Percentiles rank a stretch among this genome's conserved stretches.
Conservation (phyloP, 148 eudicot genomes). For the Rhododendron simsii region DNA sequence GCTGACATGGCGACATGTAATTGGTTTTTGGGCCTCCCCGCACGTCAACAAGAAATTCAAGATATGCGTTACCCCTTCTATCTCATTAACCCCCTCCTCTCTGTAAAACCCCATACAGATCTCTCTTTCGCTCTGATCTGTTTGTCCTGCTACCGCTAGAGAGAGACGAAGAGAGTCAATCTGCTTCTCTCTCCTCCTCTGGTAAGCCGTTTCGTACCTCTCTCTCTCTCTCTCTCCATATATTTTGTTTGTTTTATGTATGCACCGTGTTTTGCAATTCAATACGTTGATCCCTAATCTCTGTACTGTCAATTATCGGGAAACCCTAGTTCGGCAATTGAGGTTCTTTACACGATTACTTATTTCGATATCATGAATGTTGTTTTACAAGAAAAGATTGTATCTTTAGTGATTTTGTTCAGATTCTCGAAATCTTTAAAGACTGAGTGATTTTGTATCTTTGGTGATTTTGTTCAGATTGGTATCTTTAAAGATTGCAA, state of each 20-base stretch:
- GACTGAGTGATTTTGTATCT: background rate
- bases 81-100: background rate
- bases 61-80: background rate
- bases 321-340: background rate
- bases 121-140: slow-evolving; percentile 15
- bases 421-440: background rate
- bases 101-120: background rate
- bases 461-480: background rate
- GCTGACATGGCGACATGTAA: background rate
- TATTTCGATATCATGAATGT: background rate
- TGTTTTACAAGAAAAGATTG: background rate
- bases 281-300: background rate
- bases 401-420: background rate
- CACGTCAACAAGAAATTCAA: background rate
- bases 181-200: background rate
- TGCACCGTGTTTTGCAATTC: background rate
- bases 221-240: slow-evolving; percentile 21
- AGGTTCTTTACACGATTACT: background rate
- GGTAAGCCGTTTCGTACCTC: background rate
- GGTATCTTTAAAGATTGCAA: background rate
- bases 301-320: background rate
- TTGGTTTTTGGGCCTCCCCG: background rate
- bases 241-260: background rate
- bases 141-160: background rate
- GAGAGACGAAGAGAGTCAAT: background rate